phyloP scores from a whole-genome alignment of 495 filamentous ascomycete genomes.

The Hypoxylon lienhwacheense region DNA sequence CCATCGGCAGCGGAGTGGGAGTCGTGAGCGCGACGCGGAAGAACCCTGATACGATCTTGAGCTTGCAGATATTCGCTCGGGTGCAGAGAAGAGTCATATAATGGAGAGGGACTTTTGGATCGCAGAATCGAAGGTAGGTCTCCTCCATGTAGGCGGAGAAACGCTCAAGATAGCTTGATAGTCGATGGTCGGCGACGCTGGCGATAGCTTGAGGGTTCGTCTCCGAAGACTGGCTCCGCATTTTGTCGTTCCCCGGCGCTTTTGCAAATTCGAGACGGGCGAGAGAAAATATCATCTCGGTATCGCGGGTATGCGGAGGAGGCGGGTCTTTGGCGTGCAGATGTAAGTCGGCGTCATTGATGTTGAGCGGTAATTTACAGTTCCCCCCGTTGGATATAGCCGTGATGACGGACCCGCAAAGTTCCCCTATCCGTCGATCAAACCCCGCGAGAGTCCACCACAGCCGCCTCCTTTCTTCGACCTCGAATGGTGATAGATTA shows the following conservation, averaged over 20 bases:
- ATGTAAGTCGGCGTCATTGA: constrained; percentile 60
- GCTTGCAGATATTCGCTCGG: constrained; percentile 52
- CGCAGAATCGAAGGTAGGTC: constrained; percentile 61
- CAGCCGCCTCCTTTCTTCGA: constrained; percentile 65
- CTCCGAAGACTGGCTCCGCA: constrained; percentile 43
- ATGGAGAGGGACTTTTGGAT: constrained; percentile 63
- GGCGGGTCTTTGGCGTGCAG: constrained; percentile 51
- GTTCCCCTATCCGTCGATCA: constrained; percentile 64
- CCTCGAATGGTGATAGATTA: constrained; percentile 65
- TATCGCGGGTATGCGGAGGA: constrained; percentile 46
- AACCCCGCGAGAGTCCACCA: constrained; percentile 74
- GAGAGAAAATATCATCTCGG: constrained; percentile 56
- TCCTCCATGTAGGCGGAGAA: constrained; percentile 60
- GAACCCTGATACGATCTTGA: constrained; percentile 41
- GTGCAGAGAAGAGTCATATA: constrained; percentile 55
- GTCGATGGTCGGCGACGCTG: constrained; percentile 49
- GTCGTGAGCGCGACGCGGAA: constrained; percentile 35
- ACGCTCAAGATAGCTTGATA: constrained; percentile 55
- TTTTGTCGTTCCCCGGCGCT: constrained; percentile 47
- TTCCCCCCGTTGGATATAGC: constrained; percentile 53
- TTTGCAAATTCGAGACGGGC: constrained; percentile 54
- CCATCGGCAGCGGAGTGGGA: constrained; percentile 35
- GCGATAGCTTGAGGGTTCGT: constrained; percentile 46
- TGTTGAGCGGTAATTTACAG: constrained; percentile 55
- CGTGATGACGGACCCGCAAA: constrained; percentile 65